Conservation (phyloP, 352 stramenopile genomes). For the Phytophthora cactorum region DNA sequence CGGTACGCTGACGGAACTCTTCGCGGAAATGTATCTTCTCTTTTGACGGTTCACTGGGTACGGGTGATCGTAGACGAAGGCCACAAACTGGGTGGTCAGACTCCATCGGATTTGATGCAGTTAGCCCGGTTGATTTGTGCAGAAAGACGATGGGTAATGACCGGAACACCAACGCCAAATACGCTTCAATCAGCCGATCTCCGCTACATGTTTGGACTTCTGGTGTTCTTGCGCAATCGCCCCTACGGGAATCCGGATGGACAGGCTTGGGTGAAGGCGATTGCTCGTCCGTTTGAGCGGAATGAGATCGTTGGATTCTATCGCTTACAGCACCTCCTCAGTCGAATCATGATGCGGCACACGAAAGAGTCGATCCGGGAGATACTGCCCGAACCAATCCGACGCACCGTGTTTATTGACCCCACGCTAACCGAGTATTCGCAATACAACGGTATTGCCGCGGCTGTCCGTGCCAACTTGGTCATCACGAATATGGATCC, state of each 20-base stretch:
- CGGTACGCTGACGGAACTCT: conserved; percentile 64
- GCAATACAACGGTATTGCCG: background rate
- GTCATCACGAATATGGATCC: conserved; percentile 81
- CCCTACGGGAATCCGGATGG: conserved; percentile 79
- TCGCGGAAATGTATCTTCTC: conserved; percentile 56
- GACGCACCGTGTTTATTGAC: conserved; percentile 49
- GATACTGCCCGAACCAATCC: conserved; percentile 60
- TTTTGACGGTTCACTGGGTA: conserved; percentile 80
- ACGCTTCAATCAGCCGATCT: conserved; percentile 84
- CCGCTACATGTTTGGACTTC: conserved; percentile 88
- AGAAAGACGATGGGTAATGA: conserved; percentile 96
- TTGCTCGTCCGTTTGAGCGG: conserved; percentile 73
- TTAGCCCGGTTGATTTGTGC: conserved; percentile 85
- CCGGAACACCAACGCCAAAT: conserved; percentile 95
- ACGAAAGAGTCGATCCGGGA: conserved; percentile 91
- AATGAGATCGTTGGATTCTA: conserved; percentile 63
- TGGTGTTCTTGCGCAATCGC: conserved; percentile 92
- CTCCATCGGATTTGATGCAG: conserved; percentile 70
- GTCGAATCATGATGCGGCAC: conserved; percentile 94
- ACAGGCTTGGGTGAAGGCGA: conserved; percentile 79
- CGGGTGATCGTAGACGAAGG: conserved; percentile 96
- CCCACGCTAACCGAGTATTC: conserved; percentile 3
- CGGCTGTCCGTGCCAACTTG: background rate
- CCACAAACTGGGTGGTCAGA: conserved; percentile 89
- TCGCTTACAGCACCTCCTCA: conserved; percentile 84